Conservation (phyloP, 352 stramenopile species). For the Pythium coloratum region DNA sequence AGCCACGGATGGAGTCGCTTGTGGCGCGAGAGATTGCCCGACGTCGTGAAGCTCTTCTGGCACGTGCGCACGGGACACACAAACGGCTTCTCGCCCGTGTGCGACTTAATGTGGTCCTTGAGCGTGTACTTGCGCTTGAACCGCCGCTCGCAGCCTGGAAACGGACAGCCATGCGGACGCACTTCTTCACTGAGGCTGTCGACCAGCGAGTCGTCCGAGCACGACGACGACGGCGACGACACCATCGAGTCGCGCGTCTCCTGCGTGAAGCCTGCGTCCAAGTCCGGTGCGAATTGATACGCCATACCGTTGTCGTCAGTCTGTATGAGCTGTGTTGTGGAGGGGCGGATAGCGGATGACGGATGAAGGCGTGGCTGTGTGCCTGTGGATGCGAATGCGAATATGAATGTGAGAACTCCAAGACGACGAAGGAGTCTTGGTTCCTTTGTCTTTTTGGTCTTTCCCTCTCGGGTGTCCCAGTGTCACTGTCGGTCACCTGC, state of each 20-base stretch:
- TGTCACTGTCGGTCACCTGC: not conserved
- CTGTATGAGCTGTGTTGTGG: not conserved
- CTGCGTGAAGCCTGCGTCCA: not conserved
- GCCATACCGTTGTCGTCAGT: not conserved
- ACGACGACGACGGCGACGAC: constrained; percentile 1
- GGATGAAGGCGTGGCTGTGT: not conserved
- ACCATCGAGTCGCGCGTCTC: not conserved
- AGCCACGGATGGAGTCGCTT: constrained; percentile 45
- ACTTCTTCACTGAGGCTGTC: not conserved
- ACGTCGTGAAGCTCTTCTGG: constrained; percentile 68
- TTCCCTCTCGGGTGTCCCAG: not conserved
- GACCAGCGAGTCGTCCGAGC: not conserved
- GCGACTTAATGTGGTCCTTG: constrained; percentile 75
- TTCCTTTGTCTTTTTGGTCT: not conserved
- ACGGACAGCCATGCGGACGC: constrained; percentile 34
- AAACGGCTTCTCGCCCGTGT: constrained; percentile 71
- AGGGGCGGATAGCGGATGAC: no score
- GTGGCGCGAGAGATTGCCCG: constrained; percentile 63
- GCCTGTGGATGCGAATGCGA: not conserved
- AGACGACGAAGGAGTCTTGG: no score
- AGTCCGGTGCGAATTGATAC: not conserved
- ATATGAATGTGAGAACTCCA: not conserved
- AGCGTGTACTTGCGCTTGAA: constrained; percentile 76
- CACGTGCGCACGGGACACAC: constrained; percentile 36
- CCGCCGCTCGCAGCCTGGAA: constrained; percentile 40